Conservation (phyloP, 2,329 filamentous ascomycete genomes). For the Stagonosporopsis cucurbitacearum region DNA sequence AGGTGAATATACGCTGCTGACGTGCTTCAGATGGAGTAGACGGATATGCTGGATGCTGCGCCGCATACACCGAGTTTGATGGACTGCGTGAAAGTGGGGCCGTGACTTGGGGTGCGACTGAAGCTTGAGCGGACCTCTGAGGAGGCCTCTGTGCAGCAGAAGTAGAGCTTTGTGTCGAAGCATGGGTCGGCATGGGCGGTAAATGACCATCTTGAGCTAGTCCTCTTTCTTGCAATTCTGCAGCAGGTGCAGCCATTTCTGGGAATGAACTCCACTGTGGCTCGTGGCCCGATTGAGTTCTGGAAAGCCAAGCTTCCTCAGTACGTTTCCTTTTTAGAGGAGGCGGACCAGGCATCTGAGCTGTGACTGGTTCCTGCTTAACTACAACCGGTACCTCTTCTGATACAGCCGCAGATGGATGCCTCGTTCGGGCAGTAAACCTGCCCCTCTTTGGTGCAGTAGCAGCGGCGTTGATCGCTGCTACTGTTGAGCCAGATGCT, state of each 20-base stretch:
- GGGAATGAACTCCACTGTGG: not conserved
- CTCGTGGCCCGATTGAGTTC: not conserved
- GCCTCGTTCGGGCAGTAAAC: constrained; percentile 7
- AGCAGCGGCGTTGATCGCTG: constrained; percentile 10
- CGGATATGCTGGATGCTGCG: not conserved
- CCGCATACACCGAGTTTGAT: not conserved
- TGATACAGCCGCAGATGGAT: not conserved
- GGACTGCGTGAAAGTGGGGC: not conserved
- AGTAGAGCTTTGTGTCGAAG: not conserved
- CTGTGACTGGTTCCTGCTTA: not conserved
- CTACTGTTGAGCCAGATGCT: constrained; percentile 9
- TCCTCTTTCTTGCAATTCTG: no score
- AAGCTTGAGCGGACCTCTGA: not conserved
- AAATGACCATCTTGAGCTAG: not conserved
- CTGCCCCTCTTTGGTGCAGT: constrained; percentile 13
- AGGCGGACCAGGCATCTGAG: not conserved
- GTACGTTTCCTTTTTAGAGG: constrained; percentile 28
- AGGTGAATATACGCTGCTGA: constrained; percentile 15
- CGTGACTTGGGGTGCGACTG: not conserved
- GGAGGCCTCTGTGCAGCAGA: not conserved
- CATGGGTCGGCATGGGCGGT: not conserved
- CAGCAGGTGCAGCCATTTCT: not conserved
- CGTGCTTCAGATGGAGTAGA: constrained; percentile 14
- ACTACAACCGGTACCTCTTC: not conserved
- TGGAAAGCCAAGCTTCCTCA: not conserved